phyloP scores from a whole-genome alignment of 257 asterid genomes.

The Lithospermum erythrorhizon region DNA sequence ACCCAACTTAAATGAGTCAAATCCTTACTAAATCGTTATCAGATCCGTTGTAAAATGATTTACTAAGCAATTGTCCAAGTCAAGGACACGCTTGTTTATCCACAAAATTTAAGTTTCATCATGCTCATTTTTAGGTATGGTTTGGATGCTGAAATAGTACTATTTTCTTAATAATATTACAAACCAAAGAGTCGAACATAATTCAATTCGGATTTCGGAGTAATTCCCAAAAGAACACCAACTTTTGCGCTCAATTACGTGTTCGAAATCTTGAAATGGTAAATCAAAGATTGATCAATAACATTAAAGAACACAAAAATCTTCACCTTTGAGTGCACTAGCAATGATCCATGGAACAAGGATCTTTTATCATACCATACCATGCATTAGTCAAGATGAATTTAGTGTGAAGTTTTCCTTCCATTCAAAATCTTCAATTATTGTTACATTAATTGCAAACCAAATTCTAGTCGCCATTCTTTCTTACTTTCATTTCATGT shows the following conservation, averaged over 20 bases:
- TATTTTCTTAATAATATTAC: too few species aligned
- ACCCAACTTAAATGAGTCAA: too few species aligned
- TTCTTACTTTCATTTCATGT: too few species aligned
- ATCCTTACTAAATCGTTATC: too few species aligned
- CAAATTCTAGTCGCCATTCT: constrained; percentile 19
- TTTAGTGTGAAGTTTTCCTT: constrained; percentile 17
- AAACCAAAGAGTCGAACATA: too few species aligned
- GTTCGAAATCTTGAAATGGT: constrained; percentile 8
- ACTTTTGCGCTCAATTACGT: constrained; percentile 5
- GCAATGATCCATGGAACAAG: constrained; percentile 69
- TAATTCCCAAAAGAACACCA: constrained; percentile 5
- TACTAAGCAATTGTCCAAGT: constrained; percentile 14
- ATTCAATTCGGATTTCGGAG: too few species aligned
- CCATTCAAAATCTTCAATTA: constrained; percentile 16
- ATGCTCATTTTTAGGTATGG: too few species aligned
- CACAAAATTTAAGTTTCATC: too few species aligned
- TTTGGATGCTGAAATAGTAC: too few species aligned
- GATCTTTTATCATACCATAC: constrained; percentile 22
- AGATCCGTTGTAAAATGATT: too few species aligned
- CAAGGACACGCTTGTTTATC: too few species aligned
- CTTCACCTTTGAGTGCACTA: constrained; percentile 37
- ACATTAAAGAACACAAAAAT: neutral
- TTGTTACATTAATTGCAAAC: constrained; percentile 5
- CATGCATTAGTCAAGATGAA: constrained; percentile 12
- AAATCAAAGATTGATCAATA: neutral